Evolutionary conservation across 495 filamentous ascomycete species (phyloP).

Genomic region (Talaromyces liani): DNA sequence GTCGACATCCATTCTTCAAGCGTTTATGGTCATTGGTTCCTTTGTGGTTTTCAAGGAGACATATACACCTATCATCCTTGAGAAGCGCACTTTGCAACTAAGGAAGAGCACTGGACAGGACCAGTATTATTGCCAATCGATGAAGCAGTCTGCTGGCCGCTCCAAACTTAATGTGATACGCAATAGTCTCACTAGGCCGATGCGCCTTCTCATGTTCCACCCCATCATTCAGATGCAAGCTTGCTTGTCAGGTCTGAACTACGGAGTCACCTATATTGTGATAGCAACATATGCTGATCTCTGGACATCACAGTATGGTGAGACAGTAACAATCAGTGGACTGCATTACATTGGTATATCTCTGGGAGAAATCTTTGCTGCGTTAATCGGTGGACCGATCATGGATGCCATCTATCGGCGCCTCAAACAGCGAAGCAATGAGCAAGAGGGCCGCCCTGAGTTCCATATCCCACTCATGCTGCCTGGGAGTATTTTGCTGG

Average conservation of each 20-base stretch:
- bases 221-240: conserved; percentile 46
- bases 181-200: conserved; percentile 33
- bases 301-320: conserved; percentile 43
- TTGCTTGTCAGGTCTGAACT: conserved; percentile 51
- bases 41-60: conserved; percentile 45
- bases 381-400: conserved; percentile 45
- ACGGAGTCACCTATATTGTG: conserved; percentile 60
- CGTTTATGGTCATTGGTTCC: conserved; percentile 12
- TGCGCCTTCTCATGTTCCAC: conserved; percentile 43
- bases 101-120: conserved; percentile 50
- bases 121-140: conserved; percentile 14
- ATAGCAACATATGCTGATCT: conserved; percentile 54
- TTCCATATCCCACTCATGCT: conserved; percentile 47
- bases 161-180: conserved; percentile 15
- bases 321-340: conserved; percentile 45
- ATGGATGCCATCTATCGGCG: conserved; percentile 49
- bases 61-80: conserved; percentile 50
- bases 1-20: conserved; percentile 21
- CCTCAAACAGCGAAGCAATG: conserved; percentile 34
- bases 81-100: conserved; percentile 41
- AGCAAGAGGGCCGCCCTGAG: conserved; percentile 33
- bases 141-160: background rate
- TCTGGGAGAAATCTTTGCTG: conserved; percentile 51
- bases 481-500: conserved; percentile 37
- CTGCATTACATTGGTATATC: conserved; percentile 57